Base-by-base conservation (phyloP, 495 filamentous ascomycete species). In the Cudoniella acicularis region DNA sequence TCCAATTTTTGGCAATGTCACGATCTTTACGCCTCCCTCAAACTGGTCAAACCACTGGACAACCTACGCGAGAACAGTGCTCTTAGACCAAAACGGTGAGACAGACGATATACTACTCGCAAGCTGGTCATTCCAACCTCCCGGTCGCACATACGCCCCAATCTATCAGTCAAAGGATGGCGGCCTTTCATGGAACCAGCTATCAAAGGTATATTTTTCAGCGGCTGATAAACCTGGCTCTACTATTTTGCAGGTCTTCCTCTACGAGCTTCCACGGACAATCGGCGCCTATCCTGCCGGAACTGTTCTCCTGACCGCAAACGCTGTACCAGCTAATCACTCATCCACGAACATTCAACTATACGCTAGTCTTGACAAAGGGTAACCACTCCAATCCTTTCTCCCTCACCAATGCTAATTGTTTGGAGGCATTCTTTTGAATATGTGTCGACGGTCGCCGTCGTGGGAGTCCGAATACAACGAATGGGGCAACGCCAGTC, bases 381-480 rank as follows among this genome's bases (percentile, higher is more conserved):
- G 48, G 48, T 52, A 40, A 41, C 25, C 21, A 21, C 36, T 48
- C 48, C 54, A 49, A 17, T 18, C 41, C 17, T 2, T 3, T 47
- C 13, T 16, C 11, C 41, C 20, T 17, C 10, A 22, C 25, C 16
- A 25, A 26, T 48, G 16, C 54, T 56, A 20, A 56, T 21, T 26
- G 9, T 26, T 20, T 42, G 2, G 47, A 85, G 81, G 10, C 46
- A 62, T 26, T 84, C 78, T 1, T 89, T 85, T 84, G 64, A 80
- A 26, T 89, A 88, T 57, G 73, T 88, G 42, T 81, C 77, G 51
- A 77, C 83, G 62, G 77, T 87, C 49, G 86, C 84, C 0, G 25
- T 21, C 18, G 59, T 16, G 67, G 71, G n/a, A 87, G 84, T 18
- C 86, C 85, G 10, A 72, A 75, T 47, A 80, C 83, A 0, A 63